Evolutionary conservation across 2,329 filamentous ascomycete species (phyloP), one percentile per base, ranked within the genome.

Genomic region (Fusarium guadeloupense): DNA sequence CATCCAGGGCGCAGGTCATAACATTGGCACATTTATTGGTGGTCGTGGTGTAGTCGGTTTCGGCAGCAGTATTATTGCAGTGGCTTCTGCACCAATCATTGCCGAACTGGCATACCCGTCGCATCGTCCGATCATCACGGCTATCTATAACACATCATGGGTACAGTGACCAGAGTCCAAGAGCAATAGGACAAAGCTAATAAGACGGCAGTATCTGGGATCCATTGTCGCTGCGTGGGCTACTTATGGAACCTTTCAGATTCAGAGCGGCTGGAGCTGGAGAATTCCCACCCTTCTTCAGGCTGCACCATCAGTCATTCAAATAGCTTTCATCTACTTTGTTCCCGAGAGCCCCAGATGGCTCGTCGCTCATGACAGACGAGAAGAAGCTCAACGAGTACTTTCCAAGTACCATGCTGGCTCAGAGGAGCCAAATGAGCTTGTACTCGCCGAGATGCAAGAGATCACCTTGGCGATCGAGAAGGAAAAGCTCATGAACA

Each of bases 311-410:
- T 53, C 53, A 2, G 4, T 56, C 2, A 20, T 58, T 6, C 51
- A 60, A 16, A 8, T 39, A 6, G 31, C 14, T 5, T 20, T 48
- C n/a, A 48, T 61, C 25, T 61, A 50, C 12, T 25, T 56, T 23
- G 37, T 61, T 8, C 52, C 52, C 26, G 56, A 66, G 26, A 55
- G 48, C 10, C 62, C 62, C 2, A 16, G 62, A 9, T 66, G 56
- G 59, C 59, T 66, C 8, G 64, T 80, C 16, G 70, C 75, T 16
- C 70, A 77, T 66, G 75, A 74, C 33, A 66, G 74, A 12, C 52
- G 61, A 3, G 71, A 78, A 3, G 75, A 78, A 10, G 62, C 67
- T 74, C 40, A 68, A 4, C 30, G 54, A 5, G 66, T 74, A 21
- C 53, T 79, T 0, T 71, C 69, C 30, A 49, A 39, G 12, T 49